These are phyloP conservation scores for Scorias spongiosa DNA, from an alignment of 2,329 filamentous ascomycete species.

Conservation along the genomic window DNA sequence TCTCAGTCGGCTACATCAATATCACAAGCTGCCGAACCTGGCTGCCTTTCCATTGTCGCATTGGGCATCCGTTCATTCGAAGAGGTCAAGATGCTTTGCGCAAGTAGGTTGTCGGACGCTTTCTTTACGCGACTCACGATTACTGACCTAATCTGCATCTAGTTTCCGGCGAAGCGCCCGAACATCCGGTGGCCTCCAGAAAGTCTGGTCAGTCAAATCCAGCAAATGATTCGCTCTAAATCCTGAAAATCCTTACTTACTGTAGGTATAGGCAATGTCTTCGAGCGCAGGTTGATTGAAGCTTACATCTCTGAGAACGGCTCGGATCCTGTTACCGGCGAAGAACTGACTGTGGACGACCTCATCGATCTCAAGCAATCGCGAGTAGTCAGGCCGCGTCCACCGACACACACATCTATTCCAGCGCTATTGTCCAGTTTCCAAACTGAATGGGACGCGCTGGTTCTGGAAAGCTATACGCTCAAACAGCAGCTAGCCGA, in stretches of 20 bases:
- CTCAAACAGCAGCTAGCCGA: slow-evolving; percentile 78
- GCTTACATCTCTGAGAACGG: slow-evolving; percentile 87
- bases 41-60: too few species aligned
- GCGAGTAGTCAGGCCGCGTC: slow-evolving; percentile 72
- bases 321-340: slow-evolving; percentile 79
- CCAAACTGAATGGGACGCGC: slow-evolving; percentile 95
- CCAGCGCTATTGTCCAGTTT: slow-evolving; percentile 86
- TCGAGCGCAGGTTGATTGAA: slow-evolving; percentile 89
- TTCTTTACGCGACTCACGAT: too few species aligned
- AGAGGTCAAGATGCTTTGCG: slow-evolving; percentile 20
- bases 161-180: slow-evolving; percentile 95
- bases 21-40: too few species aligned
- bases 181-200: slow-evolving; percentile 85
- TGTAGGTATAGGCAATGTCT: slow-evolving; percentile 55
- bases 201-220: slow-evolving; percentile 58
- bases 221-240: slow-evolving; percentile 5
- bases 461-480: slow-evolving; percentile 83
- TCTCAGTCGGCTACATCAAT: too few species aligned
- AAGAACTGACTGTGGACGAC: slow-evolving; percentile 70
- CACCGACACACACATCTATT: slow-evolving; percentile 88
- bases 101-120: slow-evolving; percentile 17
- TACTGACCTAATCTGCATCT: slow-evolving; percentile 1
- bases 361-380: slow-evolving; percentile 75
- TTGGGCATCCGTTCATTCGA: too few species aligned
- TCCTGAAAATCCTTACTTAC: slow-evolving; percentile 12